Evolutionary conservation across 441 rosid genomes (phyloP).

Genomic region (Cnidoscolus chayamansa): DNA sequence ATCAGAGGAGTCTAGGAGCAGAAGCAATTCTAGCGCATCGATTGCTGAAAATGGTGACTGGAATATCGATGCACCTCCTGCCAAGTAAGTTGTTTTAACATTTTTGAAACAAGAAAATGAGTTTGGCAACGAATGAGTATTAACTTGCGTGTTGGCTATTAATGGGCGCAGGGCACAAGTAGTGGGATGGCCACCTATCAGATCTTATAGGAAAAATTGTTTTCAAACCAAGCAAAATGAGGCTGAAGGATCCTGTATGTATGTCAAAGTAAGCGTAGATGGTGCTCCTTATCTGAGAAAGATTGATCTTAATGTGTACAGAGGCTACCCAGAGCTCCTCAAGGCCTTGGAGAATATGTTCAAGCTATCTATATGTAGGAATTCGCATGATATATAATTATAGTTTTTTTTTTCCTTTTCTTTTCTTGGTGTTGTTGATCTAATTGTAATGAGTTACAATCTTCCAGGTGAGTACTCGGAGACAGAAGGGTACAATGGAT

Average conservation of each 20-base stretch:
- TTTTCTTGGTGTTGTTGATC: not conserved
- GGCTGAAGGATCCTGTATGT: constrained; percentile 43
- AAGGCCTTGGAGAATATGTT: constrained; percentile 67
- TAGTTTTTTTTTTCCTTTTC: not conserved
- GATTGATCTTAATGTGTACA: constrained; percentile 62
- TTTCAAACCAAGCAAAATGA: constrained; percentile 47
- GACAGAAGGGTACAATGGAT: constrained; percentile 81
- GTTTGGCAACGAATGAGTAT: not conserved
- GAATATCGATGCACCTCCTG: constrained; percentile 21
- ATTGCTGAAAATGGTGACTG: constrained; percentile 21
- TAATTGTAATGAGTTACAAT: not conserved
- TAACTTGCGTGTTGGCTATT: not conserved
- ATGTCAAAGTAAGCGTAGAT: constrained; percentile 76
- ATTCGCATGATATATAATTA: not conserved
- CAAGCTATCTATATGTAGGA: constrained; percentile 59
- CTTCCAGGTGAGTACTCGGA: constrained; percentile 56
- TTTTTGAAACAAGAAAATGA: constrained; percentile 23
- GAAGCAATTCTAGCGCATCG: constrained; percentile 26
- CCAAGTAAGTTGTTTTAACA: constrained; percentile 35
- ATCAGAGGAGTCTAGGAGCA: constrained; percentile 23
- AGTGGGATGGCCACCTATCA: constrained; percentile 89
- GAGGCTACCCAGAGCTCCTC: constrained; percentile 57
- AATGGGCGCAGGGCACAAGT: constrained; percentile 53
- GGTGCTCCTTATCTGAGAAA: constrained; percentile 87
- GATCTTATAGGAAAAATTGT: constrained; percentile 57